Evolutionary conservation across 352 stramenopile genomes (phyloP), one percentile per base, ranked within the genome.

Genomic region (Phytophthora megakarya): DNA sequence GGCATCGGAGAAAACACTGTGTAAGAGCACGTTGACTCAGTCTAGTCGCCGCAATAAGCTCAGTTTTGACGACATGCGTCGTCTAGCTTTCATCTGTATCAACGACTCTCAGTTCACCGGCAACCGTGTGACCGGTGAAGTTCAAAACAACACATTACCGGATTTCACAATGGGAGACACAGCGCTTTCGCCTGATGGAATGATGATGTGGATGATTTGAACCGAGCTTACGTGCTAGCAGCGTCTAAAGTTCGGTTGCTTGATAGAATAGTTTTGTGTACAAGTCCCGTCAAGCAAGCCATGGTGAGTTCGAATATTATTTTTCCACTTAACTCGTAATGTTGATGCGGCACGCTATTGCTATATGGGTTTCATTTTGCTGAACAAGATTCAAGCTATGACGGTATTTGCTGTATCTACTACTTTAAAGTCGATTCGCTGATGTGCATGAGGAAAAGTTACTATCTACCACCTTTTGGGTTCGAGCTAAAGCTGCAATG

Each of bases 171-270:
- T 90, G 68, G 78, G 75, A 11, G 81, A 91, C 43, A 75, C 84
- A 18, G 80, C 76, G 3, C 66, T 93, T 12, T 93, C 80, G 1
- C 78, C 83, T 2, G 84, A 93, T 22, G 84, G 81, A 25, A 91
- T 93, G 84, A 93, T 91, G 80, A 91, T 93, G 81, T 93, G 84
- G 84, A 93, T 93, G 84, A 93, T 93, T 51, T 93, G 46, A 80
- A 52, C 23, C 18, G 13, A 49, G 4, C 1, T 52, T n/a, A n/a
- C n/a, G n/a, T n/a, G n/a, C n/a, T 7, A 51, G 18, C 8, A 47
- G 16, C 25, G 22, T 16, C 47, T 9, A 57, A 33, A 43, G 15
- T 8, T 21, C 23, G 40, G 40, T 18, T 11, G 19, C 40, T 19
- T n/a, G 39, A n/a, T n/a, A 3, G 19, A 26, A n/a, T 32, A 32